Evolutionary conservation across 1,139 yeast genomes (phyloP).

Genomic region (Taphrina sp.): DNA sequence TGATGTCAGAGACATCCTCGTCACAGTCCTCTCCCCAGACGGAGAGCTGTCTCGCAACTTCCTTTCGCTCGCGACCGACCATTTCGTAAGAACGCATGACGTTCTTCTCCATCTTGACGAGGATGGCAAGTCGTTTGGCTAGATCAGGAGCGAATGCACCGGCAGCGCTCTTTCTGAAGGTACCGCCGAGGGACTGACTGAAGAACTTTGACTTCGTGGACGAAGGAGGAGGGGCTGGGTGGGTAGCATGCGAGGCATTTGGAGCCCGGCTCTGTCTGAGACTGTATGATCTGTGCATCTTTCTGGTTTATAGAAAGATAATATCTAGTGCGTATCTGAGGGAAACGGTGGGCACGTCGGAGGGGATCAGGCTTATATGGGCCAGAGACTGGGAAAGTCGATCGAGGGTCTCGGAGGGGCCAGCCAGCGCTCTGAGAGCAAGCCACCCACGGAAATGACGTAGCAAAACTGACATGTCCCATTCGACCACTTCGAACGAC

Average conservation of each 20-base stretch:
- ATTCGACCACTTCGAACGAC: too few relatives aligned
- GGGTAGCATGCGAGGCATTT: conserved; percentile 89
- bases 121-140: conserved; percentile 81
- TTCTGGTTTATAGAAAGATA: too few relatives aligned
- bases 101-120: conserved; percentile 94
- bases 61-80: conserved; percentile 92
- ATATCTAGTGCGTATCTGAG: too few relatives aligned
- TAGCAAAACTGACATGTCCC: too few relatives aligned
- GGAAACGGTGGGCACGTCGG: too few relatives aligned
- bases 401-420: too few relatives aligned
- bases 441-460: too few relatives aligned
- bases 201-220: conserved; percentile 87
- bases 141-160: conserved; percentile 95
- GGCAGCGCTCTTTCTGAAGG: conserved; percentile 82
- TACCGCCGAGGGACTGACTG: conserved; percentile 71
- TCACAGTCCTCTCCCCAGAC: conserved; percentile 98
- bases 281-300: conserved; percentile 98
- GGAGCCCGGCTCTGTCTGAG: conserved; percentile 94
- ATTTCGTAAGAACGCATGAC: conserved; percentile 91
- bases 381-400: too few relatives aligned
- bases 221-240: conserved; percentile 93
- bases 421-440: too few relatives aligned
- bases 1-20: conserved; percentile 94
- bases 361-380: too few relatives aligned
- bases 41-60: conserved; percentile 93